A percentile compares a stretch with the other conserved stretches of the same genome.
These are phyloP conservation scores for Lachnellula cervina DNA, from an alignment of 2,329 filamentous ascomycete species.

Conservation along the genomic window DNA sequence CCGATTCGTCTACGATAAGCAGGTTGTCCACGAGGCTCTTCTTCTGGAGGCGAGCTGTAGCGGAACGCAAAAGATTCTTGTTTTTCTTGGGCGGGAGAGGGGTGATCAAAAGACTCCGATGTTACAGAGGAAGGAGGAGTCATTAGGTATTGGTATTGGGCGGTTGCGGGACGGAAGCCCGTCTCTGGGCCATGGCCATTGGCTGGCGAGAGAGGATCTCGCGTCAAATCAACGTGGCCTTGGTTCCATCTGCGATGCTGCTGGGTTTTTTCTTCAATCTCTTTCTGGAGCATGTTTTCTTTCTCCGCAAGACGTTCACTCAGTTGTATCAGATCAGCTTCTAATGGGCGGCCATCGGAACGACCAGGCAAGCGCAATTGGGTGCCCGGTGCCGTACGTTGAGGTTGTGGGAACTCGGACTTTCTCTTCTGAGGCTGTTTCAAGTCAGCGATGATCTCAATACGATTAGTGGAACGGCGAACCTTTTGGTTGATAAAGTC, in stretches of 20 bases:
- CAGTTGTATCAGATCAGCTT: constrained; percentile 73
- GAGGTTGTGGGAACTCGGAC: constrained; percentile 49
- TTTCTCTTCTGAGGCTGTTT: constrained; percentile 67
- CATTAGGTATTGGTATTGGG: constrained; percentile 62
- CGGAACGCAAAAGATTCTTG: constrained; percentile 21
- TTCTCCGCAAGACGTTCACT: constrained; percentile 75
- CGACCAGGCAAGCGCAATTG: constrained; percentile 67
- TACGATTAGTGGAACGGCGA: constrained; percentile 38
- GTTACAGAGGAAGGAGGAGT: constrained; percentile 51
- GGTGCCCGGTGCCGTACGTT: constrained; percentile 53
- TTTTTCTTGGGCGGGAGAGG: constrained; percentile 26
- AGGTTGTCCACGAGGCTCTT: constrained; percentile 38
- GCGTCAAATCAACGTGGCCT: constrained; percentile 82
- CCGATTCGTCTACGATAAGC: constrained; percentile 81
- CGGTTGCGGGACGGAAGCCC: constrained; percentile 67
- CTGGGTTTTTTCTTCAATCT: constrained; percentile 80
- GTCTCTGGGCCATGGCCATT: constrained; percentile 57
- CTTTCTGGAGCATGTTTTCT: constrained; percentile 71
- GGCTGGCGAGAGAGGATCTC: constrained; percentile 76
- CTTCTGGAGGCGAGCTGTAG: constrained; percentile 26
- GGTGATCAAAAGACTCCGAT: constrained; percentile 33
- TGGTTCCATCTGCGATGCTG: constrained; percentile 92
- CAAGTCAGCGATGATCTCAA: constrained; percentile 9
- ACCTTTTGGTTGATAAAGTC: constrained; percentile 94
- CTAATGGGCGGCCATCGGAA: constrained; percentile 64